phyloP scores from a whole-genome alignment of 768 basidiomycete genomes.

The Piloderma croceum region DNA sequence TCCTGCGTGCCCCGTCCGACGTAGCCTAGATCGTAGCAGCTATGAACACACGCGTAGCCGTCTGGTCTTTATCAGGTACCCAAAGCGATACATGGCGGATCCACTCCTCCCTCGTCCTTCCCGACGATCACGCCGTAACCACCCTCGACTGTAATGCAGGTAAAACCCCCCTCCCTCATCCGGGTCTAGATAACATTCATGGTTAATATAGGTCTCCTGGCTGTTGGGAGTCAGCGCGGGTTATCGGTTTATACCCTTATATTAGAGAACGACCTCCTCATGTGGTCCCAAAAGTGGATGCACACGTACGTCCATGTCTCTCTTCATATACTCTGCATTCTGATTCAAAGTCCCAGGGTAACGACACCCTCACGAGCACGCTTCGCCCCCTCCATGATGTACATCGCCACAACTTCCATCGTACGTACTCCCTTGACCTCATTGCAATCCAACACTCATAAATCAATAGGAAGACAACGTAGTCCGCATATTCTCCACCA shows the following conservation, averaged over 20 bases:
- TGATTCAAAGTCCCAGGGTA: constrained; percentile 31
- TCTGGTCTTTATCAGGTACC: constrained; percentile 71
- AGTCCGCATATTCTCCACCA: constrained; percentile 66
- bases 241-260: constrained; percentile 74
- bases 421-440: constrained; percentile 34
- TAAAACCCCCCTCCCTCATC: too few species aligned
- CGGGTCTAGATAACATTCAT: too few species aligned
- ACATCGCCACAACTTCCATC: constrained; percentile 58
- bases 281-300: constrained; percentile 79
- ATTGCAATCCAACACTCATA: constrained; percentile 6
- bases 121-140: constrained; percentile 48
- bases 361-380: constrained; percentile 45
- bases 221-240: constrained; percentile 54
- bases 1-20: constrained; percentile 6
- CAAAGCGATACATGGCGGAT: constrained; percentile 66
- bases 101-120: constrained; percentile 73
- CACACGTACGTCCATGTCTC: constrained; percentile 39
- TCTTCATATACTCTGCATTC: constrained; percentile 1
- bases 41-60: constrained; percentile 60
- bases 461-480: constrained; percentile 44
- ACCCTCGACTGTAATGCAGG: constrained; percentile 73
- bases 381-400: constrained; percentile 74
- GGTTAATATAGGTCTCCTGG: constrained; percentile 77
- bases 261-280: constrained; percentile 76
- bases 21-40: constrained; percentile 63